Evolutionary conservation across 306 rosid species (phyloP).

Genomic region (Dalbergia cultrata): DNA sequence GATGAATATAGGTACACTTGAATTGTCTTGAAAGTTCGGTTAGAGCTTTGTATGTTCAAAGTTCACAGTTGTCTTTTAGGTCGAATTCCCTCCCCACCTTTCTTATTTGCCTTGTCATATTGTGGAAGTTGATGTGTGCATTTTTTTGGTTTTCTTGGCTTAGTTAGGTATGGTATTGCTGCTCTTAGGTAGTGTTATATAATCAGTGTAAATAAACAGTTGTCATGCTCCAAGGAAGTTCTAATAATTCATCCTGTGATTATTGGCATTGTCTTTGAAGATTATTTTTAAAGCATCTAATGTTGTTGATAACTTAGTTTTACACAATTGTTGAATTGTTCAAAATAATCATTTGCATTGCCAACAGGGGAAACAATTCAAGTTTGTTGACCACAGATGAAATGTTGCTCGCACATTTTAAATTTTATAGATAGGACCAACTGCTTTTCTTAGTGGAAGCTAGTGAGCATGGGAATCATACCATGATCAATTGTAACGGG

Average conservation of each 20-base stretch:
- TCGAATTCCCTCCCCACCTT: conserved; percentile 8
- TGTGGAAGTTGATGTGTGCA: conserved; percentile 17
- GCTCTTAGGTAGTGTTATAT: conserved; percentile 17
- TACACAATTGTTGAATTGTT: background rate
- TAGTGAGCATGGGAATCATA: conserved; percentile 20
- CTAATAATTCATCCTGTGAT: conserved; percentile 13
- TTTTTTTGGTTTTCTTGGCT: conserved; percentile 5
- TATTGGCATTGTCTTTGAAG: conserved; percentile 5
- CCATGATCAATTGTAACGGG: conserved; percentile 30
- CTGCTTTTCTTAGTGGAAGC: conserved; percentile 12
- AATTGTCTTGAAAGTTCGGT: conserved; percentile 31
- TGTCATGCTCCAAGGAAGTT: conserved; percentile 20
- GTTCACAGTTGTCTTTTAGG: conserved; percentile 15
- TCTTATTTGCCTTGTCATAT: background rate
- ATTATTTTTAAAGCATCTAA: background rate
- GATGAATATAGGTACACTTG: conserved; percentile 77
- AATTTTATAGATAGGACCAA: conserved; percentile 23
- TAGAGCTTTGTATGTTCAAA: background rate
- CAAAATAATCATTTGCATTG: background rate
- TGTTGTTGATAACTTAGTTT: background rate
- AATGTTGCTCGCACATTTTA: conserved; percentile 25
- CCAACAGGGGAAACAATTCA: background rate
- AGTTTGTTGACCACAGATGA: conserved; percentile 27
- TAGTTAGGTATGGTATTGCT: conserved; percentile 18
- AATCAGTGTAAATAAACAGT: conserved; percentile 14